Evolutionary conservation across 2,329 filamentous ascomycete species (phyloP), one percentile per base, ranked within the genome.

Genomic region (Rasamsonia emersonii): DNA sequence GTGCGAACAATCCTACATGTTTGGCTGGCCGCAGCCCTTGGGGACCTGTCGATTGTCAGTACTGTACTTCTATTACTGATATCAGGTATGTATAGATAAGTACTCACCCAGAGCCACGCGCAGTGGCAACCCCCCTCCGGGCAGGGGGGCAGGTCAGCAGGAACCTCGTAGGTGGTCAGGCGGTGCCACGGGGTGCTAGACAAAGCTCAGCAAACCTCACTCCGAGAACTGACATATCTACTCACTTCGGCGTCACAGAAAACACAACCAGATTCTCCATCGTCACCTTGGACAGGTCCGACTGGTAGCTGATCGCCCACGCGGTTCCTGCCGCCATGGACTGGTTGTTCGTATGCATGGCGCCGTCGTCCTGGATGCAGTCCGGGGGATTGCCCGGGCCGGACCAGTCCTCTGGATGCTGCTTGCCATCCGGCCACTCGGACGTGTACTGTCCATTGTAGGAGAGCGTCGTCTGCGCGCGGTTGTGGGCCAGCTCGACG

Each of bases 221-320:
- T 16, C 9, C 7, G 10, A 14, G 14, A 16, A 9, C 6, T 28
- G 14, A 16, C 5, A 6, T 5, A 13, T 16, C 23, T 14, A 49
- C 59, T 36, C 50, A 65, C 55, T 67, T 56, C 33, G 62, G 53
- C 32, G 58, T 45, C 1, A 68, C 63, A 1, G 61, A 62, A 38
- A 72, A 71, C 3, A 73, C 65, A 2, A 64, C 65, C n/a, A 71
- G 51, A 40, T 71, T 70, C 27, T 69, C 64, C 53, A 68, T 62
- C 3, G 58, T 67, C 3, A 71, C 66, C 17, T 62, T 53, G 25
- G 47, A 45, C 13, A 70, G 44, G n/a, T 71, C 61, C 5, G 54
- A 56, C 36, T 68, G 51, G 39, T 72, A 71, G 15, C 62, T 65
- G 32, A 72, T 72, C 1, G 68, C 68, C 44, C 60, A 69, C 0